phyloP scores from a whole-genome alignment of 2,329 filamentous ascomycete genomes.

The Phoma sp. region DNA sequence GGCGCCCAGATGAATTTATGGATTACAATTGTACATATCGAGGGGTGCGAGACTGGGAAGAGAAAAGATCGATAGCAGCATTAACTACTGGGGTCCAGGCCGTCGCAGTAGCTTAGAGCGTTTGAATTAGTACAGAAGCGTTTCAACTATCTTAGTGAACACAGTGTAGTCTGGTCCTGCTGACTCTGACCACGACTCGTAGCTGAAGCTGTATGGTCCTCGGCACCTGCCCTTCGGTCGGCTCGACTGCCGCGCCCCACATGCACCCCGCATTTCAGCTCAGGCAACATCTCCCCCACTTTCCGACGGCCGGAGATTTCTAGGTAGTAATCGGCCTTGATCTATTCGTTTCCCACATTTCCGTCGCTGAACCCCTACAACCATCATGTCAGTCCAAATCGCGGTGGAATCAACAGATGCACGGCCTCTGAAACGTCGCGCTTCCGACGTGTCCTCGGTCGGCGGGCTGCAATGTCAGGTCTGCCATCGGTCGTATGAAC shows the following conservation, averaged over 20 bases:
- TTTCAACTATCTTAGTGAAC: too few species aligned
- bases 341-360: constrained; percentile 6
- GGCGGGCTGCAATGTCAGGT: constrained; percentile 31
- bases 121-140: too few species aligned
- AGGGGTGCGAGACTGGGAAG: constrained; percentile 45
- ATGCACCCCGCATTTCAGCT: neutral
- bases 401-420: constrained; percentile 1
- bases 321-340: neutral
- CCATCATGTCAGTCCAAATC: constrained; percentile 2
- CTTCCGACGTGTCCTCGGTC: constrained; percentile 2
- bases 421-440: constrained; percentile 9
- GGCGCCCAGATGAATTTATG: constrained; percentile 51
- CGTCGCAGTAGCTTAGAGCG: neutral
- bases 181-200: too few species aligned
- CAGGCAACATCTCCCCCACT: neutral
- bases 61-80: constrained; percentile 7
- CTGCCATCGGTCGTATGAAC: constrained; percentile 36
- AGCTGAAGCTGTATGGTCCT: too few species aligned
- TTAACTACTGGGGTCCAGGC: neutral
- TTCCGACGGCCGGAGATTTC: constrained; percentile 1
- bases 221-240: neutral
- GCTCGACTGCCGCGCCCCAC: neutral
- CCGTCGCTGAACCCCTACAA: neutral
- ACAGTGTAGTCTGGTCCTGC: too few species aligned
- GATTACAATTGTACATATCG: constrained; percentile 50